A percentile compares a stretch with the other conserved stretches of the same genome.
phyloP scores from a whole-genome alignment of 805 yeast genomes.

The Starmerella sirachaensis region DNA sequence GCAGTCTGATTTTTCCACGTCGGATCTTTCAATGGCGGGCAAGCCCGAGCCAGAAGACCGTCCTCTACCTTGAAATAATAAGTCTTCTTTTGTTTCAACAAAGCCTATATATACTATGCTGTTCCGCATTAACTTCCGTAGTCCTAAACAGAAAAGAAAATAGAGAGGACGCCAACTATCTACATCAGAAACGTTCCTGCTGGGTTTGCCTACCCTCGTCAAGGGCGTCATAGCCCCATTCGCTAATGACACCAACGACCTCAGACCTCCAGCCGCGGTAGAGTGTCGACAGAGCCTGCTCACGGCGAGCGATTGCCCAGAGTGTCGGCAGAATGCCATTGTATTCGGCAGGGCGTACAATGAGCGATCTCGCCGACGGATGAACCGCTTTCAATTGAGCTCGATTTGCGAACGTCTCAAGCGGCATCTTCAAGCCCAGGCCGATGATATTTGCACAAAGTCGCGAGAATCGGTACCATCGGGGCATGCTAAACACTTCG shows the following conservation, averaged over 20 bases:
- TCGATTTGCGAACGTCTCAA: slow-evolving; percentile 74
- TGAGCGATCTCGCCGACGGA: slow-evolving; percentile 28
- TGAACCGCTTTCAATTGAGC: slow-evolving; percentile 60
- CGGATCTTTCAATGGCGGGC: too few relatives aligned
- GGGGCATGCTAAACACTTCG: slow-evolving; percentile 54
- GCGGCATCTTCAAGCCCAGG: slow-evolving; percentile 65
- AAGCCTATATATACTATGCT: too few relatives aligned
- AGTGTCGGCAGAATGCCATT: slow-evolving; percentile 44
- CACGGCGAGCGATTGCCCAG: slow-evolving; percentile 37
- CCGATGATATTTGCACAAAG: slow-evolving; percentile 55
- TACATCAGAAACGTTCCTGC: slow-evolving; percentile 19
- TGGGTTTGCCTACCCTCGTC: slow-evolving; percentile 16
- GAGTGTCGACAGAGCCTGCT: slow-evolving; percentile 35
- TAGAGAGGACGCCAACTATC: too few relatives aligned
- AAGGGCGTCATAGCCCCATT: slow-evolving; percentile 46
- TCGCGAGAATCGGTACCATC: slow-evolving; percentile 44
- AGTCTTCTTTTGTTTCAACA: background rate
- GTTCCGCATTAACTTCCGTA: too few relatives aligned
- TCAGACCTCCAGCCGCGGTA: slow-evolving; percentile 94
- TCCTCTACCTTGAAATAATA: too few relatives aligned
- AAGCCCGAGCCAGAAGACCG: too few relatives aligned
- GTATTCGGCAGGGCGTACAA: slow-evolving; percentile 49
- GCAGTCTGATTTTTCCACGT: too few relatives aligned
- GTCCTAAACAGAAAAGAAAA: too few relatives aligned
- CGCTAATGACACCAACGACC: slow-evolving; percentile 61